Conservation (phyloP, 2,329 filamentous ascomycete species). For the Ophiostoma sp. region DNA sequence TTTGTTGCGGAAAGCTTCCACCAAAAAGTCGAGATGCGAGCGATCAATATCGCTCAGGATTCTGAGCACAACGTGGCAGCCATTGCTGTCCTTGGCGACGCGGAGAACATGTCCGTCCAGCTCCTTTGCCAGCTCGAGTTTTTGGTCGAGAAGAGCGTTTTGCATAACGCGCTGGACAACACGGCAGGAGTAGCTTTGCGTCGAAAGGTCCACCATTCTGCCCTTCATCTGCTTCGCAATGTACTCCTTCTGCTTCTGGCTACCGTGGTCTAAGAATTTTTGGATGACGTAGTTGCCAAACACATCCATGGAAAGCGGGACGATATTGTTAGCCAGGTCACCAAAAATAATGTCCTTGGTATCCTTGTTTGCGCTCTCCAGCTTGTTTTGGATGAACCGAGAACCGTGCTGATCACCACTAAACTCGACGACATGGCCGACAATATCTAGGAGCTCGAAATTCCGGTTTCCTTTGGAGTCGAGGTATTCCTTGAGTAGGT, state of each 20-base stretch:
- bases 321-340: slow-evolving; percentile 76
- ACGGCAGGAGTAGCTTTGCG: slow-evolving; percentile 88
- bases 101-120: slow-evolving; percentile 69
- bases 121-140: slow-evolving; percentile 55
- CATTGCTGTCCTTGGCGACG: slow-evolving; percentile 81
- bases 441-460: slow-evolving; percentile 85
- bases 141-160: slow-evolving; percentile 86
- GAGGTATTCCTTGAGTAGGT: slow-evolving; percentile 74
- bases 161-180: slow-evolving; percentile 97
- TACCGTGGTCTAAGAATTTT: slow-evolving; percentile 94
- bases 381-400: slow-evolving; percentile 88
- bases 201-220: slow-evolving; percentile 71
- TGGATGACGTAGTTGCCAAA: slow-evolving; percentile 99
- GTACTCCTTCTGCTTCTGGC: slow-evolving; percentile 84
- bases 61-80: slow-evolving; percentile 95
- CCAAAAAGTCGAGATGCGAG: slow-evolving; percentile 77
- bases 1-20: slow-evolving; percentile 70
- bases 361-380: slow-evolving; percentile 89
- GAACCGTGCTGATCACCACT: slow-evolving; percentile 94
- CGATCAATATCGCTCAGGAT: slow-evolving; percentile 76
- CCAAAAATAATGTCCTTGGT: slow-evolving; percentile 88
- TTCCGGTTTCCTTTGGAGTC: slow-evolving; percentile 61
- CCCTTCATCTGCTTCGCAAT: slow-evolving; percentile 83
- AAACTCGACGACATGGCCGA: slow-evolving; percentile 83
- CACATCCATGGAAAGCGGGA: slow-evolving; percentile 90